Evolutionary conservation across 202 grass and related monocot genomes (phyloP), one percentile per base, ranked within the genome.

Genomic region (Setaria italica): DNA sequence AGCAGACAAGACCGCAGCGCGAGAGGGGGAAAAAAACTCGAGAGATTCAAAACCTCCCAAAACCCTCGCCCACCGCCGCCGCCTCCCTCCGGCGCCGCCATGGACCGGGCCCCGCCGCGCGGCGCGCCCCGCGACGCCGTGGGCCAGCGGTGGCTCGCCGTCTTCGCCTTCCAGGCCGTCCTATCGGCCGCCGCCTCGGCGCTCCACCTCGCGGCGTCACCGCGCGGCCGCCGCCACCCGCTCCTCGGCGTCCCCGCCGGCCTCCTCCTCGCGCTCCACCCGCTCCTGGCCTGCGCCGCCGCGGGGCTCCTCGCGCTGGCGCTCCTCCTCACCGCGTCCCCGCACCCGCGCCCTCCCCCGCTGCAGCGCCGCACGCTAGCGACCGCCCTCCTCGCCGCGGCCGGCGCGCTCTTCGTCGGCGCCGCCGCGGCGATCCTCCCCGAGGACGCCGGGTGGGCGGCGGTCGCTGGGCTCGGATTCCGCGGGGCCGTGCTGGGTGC

Each of bases 401-500:
- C 84, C 19, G 65, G 91, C n/a, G 78, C 81, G 76, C 89, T 89
- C 63, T 68, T 20, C 85, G 50, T 91, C 43, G 90, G 89, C 69
- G 88, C 80, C 51, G 67, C 84, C 17, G 90, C 78, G 2, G 82
- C 82, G 46, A 56, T 88, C 13, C 50, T 79, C 11, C 88, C 89
- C 50, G 33, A 86, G 55, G 87, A 71, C 37, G 90, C 83, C 11
- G 86, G 70, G 7, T 80, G 85, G 72, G 50, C 43, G 6, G 74
- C 68, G 62, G 54, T 92, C 14, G 77, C 74, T 20, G 85, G 88
- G 45, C 67, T 94, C 62, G 94, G 90, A 3, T 64, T 99, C 58
- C 90, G 92, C 34, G 97, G 94, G 49, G 84, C 90, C 59, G 86
- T 99, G 64, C 74, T 99, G 49, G 97, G 97, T 6, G 67, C 90